Conservation (phyloP, 768 basidiomycete genomes). For the Psilocybe cubensis region DNA sequence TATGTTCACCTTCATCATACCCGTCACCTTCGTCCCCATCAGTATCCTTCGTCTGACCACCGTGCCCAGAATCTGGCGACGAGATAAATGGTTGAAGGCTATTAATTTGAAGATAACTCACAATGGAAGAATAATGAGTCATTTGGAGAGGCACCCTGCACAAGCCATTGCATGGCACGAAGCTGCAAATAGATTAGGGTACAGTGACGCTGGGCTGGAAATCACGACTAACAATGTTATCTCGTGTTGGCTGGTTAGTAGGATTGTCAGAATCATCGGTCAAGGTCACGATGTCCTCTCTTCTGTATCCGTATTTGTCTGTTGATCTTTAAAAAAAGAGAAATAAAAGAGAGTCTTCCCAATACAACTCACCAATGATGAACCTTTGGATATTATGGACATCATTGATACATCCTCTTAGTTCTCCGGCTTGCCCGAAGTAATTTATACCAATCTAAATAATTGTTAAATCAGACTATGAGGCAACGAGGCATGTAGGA, state of each 20-base stretch:
- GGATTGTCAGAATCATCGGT: slow-evolving; percentile 74
- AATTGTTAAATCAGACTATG: not conserved
- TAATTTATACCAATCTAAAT: slow-evolving; percentile 90
- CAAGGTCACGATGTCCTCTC: slow-evolving; percentile 84
- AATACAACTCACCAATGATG: slow-evolving; percentile 51
- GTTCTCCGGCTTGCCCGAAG: slow-evolving; percentile 61
- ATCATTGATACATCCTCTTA: slow-evolving; percentile 92
- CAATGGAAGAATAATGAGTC: slow-evolving; percentile 94
- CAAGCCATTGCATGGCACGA: slow-evolving; percentile 92
- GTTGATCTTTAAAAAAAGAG: not conserved
- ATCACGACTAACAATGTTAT: slow-evolving; percentile 68
- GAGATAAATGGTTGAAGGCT: not conserved
- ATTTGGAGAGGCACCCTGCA: slow-evolving; percentile 73
- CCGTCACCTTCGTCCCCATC: slow-evolving; percentile 89
- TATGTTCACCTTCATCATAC: slow-evolving; percentile 67
- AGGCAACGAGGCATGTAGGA: not conserved
- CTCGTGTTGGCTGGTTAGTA: slow-evolving; percentile 70
- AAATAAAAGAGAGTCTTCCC: not conserved
- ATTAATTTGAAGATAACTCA: slow-evolving; percentile 30
- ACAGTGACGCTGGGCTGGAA: not conserved
- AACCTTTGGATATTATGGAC: slow-evolving; percentile 82
- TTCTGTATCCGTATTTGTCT: slow-evolving; percentile 68
- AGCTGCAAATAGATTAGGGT: slow-evolving; percentile 41
- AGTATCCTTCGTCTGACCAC: slow-evolving; percentile 84
- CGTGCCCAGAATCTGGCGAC: slow-evolving; percentile 84